A percentile compares a stretch with the other conserved stretches of the same genome.
These are phyloP conservation scores for Phaffia tasmanica DNA, from an alignment of 768 basidiomycete genomes.

Conservation along the genomic window DNA sequence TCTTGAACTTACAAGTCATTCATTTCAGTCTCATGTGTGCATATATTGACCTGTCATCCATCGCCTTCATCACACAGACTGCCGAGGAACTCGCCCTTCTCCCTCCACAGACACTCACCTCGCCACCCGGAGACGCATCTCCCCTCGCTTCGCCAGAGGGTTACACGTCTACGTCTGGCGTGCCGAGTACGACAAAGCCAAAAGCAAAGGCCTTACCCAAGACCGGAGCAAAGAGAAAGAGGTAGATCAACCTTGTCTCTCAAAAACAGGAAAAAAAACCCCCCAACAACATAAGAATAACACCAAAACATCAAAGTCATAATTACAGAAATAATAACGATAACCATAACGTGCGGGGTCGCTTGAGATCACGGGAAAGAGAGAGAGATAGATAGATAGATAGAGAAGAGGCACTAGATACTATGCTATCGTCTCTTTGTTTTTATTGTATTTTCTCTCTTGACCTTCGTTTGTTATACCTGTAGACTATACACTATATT, in stretches of 20 bases:
- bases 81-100: conserved; percentile 27
- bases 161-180: background rate
- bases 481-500: too few relatives aligned
- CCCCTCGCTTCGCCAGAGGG: background rate
- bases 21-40: background rate
- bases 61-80: conserved; percentile 13
- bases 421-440: too few relatives aligned
- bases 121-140: background rate
- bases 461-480: too few relatives aligned
- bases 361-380: background rate
- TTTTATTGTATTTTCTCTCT: too few relatives aligned
- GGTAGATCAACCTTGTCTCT: background rate
- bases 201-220: background rate
- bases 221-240: background rate
- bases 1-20: background rate
- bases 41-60: background rate
- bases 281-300: background rate
- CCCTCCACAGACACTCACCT: conserved; percentile 2
- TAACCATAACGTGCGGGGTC: background rate
- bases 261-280: background rate
- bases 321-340: background rate
- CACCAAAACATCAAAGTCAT: background rate
- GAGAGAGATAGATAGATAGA: background rate
- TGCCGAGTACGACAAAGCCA: background rate
- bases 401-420: background rate